Percentiles rank a stretch among this genome's conserved stretches.
These are phyloP conservation scores for Boletus rubescentipes DNA, from an alignment of 768 basidiomycete genomes.

Conservation along the genomic window DNA sequence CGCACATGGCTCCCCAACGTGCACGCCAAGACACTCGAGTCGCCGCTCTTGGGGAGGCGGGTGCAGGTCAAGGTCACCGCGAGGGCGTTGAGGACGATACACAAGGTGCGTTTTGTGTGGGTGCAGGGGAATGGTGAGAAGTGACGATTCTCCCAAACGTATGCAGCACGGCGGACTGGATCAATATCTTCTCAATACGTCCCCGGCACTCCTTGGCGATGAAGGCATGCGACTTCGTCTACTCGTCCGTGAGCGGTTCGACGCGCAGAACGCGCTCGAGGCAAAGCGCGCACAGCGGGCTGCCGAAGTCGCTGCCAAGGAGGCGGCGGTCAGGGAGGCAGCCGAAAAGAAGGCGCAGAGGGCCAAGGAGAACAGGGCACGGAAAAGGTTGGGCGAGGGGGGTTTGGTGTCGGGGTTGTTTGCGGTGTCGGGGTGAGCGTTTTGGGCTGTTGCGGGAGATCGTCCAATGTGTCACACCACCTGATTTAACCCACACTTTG, in stretches of 20 bases:
- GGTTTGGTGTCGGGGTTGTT: constrained; percentile 21
- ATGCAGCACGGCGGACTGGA: constrained; percentile 67
- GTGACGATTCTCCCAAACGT: no score
- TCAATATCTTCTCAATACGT: constrained; percentile 57
- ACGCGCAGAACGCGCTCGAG: constrained; percentile 20
- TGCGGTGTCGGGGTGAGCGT: constrained; percentile 5
- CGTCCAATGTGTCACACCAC: neutral
- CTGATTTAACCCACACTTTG: neutral
- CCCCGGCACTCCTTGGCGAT: constrained; percentile 36
- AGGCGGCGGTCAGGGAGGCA: constrained; percentile 6
- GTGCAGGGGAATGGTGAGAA: no score
- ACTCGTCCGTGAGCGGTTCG: constrained; percentile 34
- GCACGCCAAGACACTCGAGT: constrained; percentile 71
- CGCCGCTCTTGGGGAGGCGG: constrained; percentile 57
- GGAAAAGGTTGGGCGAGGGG: constrained; percentile 2
- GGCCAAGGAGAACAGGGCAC: constrained; percentile 3
- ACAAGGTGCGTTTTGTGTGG: constrained; percentile 55
- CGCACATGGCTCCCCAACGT: constrained; percentile 88
- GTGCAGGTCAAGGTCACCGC: constrained; percentile 73
- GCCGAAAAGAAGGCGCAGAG: constrained; percentile 9
- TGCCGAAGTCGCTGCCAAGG: constrained; percentile 20
- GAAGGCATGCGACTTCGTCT: constrained; percentile 49
- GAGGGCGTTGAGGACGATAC: constrained; percentile 74
- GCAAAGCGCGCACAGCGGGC: constrained; percentile 17
- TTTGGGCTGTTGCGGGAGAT: neutral